Percentiles rank a stretch among this genome's conserved stretches.
Evolutionary conservation across 192 early-diverging fungal genomes (phyloP).

Genomic region (Rhizophagus prolifer): DNA sequence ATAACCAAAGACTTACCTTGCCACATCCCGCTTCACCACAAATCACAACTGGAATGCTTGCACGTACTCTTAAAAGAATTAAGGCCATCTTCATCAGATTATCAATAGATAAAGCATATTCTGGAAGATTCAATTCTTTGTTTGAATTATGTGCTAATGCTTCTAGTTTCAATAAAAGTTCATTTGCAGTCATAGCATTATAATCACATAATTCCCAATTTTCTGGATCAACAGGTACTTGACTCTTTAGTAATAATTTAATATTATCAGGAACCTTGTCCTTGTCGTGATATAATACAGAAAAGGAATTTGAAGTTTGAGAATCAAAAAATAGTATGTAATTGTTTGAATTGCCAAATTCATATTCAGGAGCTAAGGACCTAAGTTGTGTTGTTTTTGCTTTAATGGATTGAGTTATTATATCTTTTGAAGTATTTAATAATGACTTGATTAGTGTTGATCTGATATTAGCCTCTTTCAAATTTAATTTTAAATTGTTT

Average conservation of each 20-base stretch:
- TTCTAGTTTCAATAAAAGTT: not conserved
- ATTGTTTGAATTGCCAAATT: not conserved
- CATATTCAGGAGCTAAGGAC: not conserved
- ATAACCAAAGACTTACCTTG: not conserved
- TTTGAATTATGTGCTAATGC: not conserved
- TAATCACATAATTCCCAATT: not conserved
- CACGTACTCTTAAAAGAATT: not conserved
- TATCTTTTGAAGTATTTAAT: not conserved
- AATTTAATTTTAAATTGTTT: conserved; percentile 5
- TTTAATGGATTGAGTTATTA: too few relatives aligned
- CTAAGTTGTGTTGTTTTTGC: too few relatives aligned
- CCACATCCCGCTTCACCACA: too few relatives aligned
- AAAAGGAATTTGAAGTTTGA: not conserved
- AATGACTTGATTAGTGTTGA: conserved; percentile 8
- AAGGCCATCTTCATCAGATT: conserved; percentile 22
- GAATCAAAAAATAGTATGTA: conserved; percentile 13
- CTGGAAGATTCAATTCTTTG: not conserved
- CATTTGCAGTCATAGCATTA: not conserved
- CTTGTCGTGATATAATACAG: conserved; percentile 1
- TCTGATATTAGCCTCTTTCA: not conserved
- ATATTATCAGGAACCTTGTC: not conserved
- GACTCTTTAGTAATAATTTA: not conserved
- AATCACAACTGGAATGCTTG: not conserved
- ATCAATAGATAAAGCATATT: not conserved
- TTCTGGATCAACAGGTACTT: not conserved